Evolutionary conservation across 1,139 yeast species (phyloP).

Genomic region (Blastobotrys malaysiensis): DNA sequence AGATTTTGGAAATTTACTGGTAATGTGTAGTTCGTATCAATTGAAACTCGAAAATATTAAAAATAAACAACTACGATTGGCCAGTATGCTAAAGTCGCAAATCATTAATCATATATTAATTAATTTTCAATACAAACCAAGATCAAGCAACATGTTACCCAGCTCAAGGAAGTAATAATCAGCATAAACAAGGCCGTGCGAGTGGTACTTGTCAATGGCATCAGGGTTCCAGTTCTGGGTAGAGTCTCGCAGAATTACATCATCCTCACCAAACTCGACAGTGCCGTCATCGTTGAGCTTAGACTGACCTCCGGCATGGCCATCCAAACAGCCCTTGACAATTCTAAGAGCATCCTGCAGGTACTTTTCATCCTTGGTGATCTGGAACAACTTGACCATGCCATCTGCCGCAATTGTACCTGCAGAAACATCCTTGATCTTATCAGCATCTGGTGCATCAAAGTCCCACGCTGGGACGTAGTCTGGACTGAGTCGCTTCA

Average conservation of each 20-base stretch:
- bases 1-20: too few species aligned
- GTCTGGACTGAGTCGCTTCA: conserved; percentile 18
- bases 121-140: conserved; percentile 6
- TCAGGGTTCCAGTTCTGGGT: conserved; percentile 12
- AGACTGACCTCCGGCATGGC: conserved; percentile 5
- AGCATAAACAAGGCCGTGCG: conserved; percentile 16
- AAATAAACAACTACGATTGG: too few species aligned
- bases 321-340: conserved; percentile 5
- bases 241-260: conserved; percentile 11
- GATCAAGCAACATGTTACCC: conserved; percentile 15
- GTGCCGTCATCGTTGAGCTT: conserved; percentile 8
- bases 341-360: conserved; percentile 8
- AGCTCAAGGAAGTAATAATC: conserved; percentile 17
- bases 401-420: conserved; percentile 32
- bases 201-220: conserved; percentile 2
- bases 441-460: conserved; percentile 27
- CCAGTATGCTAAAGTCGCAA: not conserved
- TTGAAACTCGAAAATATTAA: too few species aligned
- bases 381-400: conserved; percentile 13
- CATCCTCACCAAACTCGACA: conserved; percentile 9
- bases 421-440: conserved; percentile 29
- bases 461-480: conserved; percentile 33
- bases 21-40: too few species aligned
- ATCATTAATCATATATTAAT: not conserved
- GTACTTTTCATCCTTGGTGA: conserved; percentile 7